A percentile compares a stretch with the other conserved stretches of the same genome.
Conservation (phyloP, 306 rosid species). For the Glycyrrhiza uralensis region DNA sequence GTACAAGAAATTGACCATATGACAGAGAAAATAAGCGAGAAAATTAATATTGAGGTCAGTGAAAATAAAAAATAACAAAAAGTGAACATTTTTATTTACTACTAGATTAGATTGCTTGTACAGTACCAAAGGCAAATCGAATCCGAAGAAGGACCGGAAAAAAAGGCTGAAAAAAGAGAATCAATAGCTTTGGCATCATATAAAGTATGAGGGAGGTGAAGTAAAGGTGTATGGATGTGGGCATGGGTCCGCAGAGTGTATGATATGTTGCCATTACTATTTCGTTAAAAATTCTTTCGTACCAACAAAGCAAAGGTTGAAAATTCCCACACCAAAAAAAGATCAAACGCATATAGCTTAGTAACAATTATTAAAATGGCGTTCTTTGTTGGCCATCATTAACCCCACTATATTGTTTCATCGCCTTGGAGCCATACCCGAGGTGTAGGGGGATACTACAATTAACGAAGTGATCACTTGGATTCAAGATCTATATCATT, state of each 20-base stretch:
- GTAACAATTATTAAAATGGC: not conserved
- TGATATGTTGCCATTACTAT: not conserved
- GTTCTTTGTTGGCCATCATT: slow-evolving; percentile 36
- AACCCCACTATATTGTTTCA: slow-evolving; percentile 20
- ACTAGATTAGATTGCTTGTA: slow-evolving; percentile 18
- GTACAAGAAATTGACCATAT: no score
- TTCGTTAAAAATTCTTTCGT: slow-evolving; percentile 46
- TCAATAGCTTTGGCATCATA: slow-evolving; percentile 23
- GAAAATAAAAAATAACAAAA: no score
- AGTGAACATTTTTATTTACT: no score
- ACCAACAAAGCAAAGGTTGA: slow-evolving; percentile 53
- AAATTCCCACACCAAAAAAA: slow-evolving; percentile 29
- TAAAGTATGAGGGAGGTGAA: slow-evolving; percentile 23
- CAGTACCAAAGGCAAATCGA: slow-evolving; percentile 41
- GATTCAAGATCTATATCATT: no score
- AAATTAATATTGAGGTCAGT: no score
- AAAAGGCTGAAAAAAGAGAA: not conserved
- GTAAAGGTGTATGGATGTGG: slow-evolving; percentile 45
- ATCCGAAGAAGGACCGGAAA: slow-evolving; percentile 42
- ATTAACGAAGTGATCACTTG: no score
- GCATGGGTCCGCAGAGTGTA: slow-evolving; percentile 37
- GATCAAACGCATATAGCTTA: not conserved
- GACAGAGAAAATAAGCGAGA: no score
- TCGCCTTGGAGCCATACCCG: no score
- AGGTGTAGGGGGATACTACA: not conserved